These are phyloP conservation scores for Hygrophorus pudorinus DNA, from an alignment of 768 basidiomycete species.

Conservation along the genomic window DNA sequence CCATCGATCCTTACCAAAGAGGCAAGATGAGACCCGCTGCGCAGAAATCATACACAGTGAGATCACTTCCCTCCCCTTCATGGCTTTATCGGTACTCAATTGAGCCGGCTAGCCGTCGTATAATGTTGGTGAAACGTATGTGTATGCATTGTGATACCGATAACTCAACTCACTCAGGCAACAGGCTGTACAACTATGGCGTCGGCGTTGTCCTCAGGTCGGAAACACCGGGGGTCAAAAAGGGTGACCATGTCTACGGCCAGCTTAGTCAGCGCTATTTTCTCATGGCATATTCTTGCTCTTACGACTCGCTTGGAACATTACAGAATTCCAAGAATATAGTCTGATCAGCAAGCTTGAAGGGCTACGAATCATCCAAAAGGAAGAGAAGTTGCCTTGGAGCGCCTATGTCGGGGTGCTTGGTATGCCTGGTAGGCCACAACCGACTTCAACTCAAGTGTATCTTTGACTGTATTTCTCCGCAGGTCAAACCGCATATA, in stretches of 20 bases:
- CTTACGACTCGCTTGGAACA: not conserved
- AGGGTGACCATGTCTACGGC: no score
- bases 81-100: slow-evolving; percentile 10
- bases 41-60: no score
- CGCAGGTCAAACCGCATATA: slow-evolving; percentile 21
- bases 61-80: no score
- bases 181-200: no score
- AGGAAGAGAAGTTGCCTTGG: slow-evolving; percentile 32
- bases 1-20: slow-evolving; percentile 36
- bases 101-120: slow-evolving; percentile 13
- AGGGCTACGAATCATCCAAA: slow-evolving; percentile 18
- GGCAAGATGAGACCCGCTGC: slow-evolving; percentile 32
- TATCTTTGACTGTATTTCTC: slow-evolving; percentile 7
- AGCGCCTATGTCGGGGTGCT: slow-evolving; percentile 26
- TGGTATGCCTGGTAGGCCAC: slow-evolving; percentile 19
- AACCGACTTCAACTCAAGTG: not conserved
- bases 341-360: slow-evolving; percentile 11
- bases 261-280: no score
- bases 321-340: slow-evolving; percentile 18
- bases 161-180: no score
- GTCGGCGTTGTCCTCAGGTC: no score
- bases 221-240: no score
- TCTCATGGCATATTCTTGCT: not conserved
- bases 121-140: slow-evolving; percentile 18
- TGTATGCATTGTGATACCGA: no score